Conservation (phyloP, 2,329 filamentous ascomycete species). For the Botryosphaeria dothidea region DNA sequence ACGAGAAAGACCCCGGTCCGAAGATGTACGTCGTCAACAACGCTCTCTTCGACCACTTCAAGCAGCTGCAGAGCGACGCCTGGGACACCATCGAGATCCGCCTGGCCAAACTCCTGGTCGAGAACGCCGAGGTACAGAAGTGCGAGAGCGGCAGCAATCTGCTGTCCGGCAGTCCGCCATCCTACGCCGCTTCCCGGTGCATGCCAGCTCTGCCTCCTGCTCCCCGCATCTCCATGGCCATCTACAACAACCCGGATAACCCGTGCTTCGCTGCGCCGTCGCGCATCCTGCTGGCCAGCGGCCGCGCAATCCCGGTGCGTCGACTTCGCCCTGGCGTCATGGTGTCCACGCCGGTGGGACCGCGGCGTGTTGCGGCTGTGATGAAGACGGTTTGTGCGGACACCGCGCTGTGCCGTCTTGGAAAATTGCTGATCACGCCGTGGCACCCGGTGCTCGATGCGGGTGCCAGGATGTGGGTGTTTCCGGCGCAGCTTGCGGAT, state of each 20-base stretch:
- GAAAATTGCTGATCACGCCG: slow-evolving; percentile 54
- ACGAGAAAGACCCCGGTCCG: slow-evolving; percentile 63
- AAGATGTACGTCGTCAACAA: slow-evolving; percentile 55
- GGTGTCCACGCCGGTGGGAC: slow-evolving; percentile 49
- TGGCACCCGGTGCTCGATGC: slow-evolving; percentile 58
- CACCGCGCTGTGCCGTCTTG: slow-evolving; percentile 48
- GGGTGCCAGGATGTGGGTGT: slow-evolving; percentile 44
- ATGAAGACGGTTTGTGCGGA: slow-evolving; percentile 50
- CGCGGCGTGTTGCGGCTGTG: slow-evolving; percentile 52
- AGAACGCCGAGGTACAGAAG: neutral
- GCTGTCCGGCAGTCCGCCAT: neutral
- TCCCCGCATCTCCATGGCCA: slow-evolving; percentile 38
- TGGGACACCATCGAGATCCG: neutral
- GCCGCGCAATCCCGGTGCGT: slow-evolving; percentile 43
- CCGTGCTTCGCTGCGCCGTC: slow-evolving; percentile 58
- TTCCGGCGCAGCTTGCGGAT: slow-evolving; percentile 45
- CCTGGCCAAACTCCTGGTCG: neutral
- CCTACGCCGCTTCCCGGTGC: neutral
- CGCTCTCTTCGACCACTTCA: slow-evolving; percentile 52
- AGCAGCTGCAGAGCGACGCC: slow-evolving; percentile 26
- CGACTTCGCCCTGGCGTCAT: slow-evolving; percentile 48
- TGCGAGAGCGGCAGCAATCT: no score
- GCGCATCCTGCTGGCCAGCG: slow-evolving; percentile 48
- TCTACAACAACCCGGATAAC: slow-evolving; percentile 44
- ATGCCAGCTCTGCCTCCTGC: neutral